Conservation (phyloP, 257 asterid genomes). For the Solanum bulbocastanum region DNA sequence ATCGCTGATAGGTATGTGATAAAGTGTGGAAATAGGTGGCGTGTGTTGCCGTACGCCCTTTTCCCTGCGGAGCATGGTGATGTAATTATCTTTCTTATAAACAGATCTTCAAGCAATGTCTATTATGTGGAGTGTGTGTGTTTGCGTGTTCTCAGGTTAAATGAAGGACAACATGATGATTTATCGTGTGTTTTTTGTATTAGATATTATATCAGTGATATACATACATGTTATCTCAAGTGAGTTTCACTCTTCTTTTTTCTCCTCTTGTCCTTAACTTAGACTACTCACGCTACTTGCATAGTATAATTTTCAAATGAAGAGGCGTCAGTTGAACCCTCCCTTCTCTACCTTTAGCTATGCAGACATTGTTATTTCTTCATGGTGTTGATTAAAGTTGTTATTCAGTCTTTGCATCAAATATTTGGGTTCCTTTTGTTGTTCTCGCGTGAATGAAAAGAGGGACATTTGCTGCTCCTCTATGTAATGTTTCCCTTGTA, state of each 20-base stretch:
- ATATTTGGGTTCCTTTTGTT: background rate
- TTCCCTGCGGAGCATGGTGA: background rate
- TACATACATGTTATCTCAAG: background rate
- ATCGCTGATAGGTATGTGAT: background rate
- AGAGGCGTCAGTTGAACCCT: background rate
- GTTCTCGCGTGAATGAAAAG: background rate
- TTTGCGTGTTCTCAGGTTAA: background rate
- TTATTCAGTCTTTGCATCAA: background rate
- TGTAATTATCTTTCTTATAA: background rate
- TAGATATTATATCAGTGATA: background rate
- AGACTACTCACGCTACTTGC: background rate
- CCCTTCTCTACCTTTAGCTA: background rate
- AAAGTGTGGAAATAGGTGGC: background rate
- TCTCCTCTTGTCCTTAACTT: background rate
- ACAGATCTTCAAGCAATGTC: background rate
- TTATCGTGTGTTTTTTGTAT: background rate
- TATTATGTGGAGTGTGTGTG: background rate
- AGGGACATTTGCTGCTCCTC: background rate
- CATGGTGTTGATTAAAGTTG: background rate
- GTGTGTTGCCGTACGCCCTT: background rate
- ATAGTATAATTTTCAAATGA: background rate
- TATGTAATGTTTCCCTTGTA: background rate
- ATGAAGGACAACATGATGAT: background rate
- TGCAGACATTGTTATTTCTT: background rate
- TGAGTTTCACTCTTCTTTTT: background rate